These are phyloP conservation scores for Aspergillus bombycis DNA, from an alignment of 2,329 filamentous ascomycete genomes.

Conservation along the genomic window DNA sequence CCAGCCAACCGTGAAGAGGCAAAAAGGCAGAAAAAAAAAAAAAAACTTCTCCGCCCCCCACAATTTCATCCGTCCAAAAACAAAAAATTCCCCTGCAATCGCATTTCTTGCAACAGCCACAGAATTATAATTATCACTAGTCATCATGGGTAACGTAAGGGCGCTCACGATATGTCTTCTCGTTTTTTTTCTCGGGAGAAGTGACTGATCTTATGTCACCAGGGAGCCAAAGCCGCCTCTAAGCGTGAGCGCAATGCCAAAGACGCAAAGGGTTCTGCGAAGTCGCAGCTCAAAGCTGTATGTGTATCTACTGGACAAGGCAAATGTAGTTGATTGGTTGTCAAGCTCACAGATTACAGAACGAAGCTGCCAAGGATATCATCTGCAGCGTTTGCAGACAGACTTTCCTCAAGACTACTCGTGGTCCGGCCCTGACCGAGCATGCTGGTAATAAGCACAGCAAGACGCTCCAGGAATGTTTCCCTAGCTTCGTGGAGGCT, in stretches of 20 bases:
- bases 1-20: not conserved
- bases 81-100: not conserved
- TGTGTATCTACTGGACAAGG: not conserved
- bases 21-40: not conserved
- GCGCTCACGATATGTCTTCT: not conserved
- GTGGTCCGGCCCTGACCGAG: not conserved
- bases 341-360: not conserved
- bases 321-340: not conserved
- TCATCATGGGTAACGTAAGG: slow-evolving; percentile 2
- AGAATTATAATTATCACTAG: not conserved
- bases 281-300: not conserved
- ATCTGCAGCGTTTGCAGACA: not conserved
- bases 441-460: not conserved
- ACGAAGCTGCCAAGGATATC: not conserved
- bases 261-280: not conserved
- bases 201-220: not conserved
- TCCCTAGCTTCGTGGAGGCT: not conserved
- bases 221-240: slow-evolving; percentile 1
- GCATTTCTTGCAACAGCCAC: not conserved
- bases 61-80: not conserved
- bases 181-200: not conserved
- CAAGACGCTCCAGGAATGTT: not conserved
- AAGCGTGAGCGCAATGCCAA: slow-evolving; percentile 1
- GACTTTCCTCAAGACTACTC: not conserved
- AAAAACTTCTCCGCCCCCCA: not conserved